Percentiles rank a stretch among this genome's conserved stretches.
These are phyloP conservation scores for Vicia sativa DNA, from an alignment of 306 rosid genomes.

Conservation along the genomic window DNA sequence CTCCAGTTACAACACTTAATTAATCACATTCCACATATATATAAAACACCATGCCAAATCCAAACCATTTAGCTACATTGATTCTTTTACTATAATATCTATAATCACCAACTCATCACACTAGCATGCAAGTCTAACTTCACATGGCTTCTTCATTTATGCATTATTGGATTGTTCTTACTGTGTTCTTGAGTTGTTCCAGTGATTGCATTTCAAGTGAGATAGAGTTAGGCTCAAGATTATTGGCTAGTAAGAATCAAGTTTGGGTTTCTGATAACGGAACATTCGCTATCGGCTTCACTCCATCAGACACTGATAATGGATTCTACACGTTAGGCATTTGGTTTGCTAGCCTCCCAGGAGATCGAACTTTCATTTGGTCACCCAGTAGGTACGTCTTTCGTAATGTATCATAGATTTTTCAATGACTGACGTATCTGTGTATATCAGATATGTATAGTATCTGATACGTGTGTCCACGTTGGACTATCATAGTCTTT, in stretches of 20 bases:
- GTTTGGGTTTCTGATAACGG: conserved; percentile 74
- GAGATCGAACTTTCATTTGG: conserved; percentile 74
- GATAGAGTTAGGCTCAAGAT: conserved; percentile 60
- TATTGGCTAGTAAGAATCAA: conserved; percentile 57
- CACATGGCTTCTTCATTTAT: conserved; percentile 38
- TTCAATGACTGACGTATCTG: too few relatives aligned
- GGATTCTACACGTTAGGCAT: conserved; percentile 53
- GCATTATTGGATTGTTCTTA: conserved; percentile 35
- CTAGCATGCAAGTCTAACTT: conserved; percentile 15
- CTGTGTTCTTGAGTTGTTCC: conserved; percentile 38
- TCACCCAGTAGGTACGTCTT: conserved; percentile 65
- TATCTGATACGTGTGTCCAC: too few relatives aligned
- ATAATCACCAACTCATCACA: neutral
- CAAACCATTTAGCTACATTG: conserved; percentile 20
- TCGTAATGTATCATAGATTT: too few relatives aligned
- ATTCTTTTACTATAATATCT: neutral
- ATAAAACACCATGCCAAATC: conserved; percentile 19
- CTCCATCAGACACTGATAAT: conserved; percentile 39
- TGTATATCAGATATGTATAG: too few relatives aligned
- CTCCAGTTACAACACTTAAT: conserved; percentile 28
- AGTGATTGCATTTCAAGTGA: conserved; percentile 45
- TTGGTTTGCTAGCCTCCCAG: conserved; percentile 88
- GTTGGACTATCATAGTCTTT: neutral
- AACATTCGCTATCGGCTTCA: conserved; percentile 88
- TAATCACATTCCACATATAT: neutral